A percentile compares a stretch with the other conserved stretches of the same genome.
Evolutionary conservation across 1,284 basidiomycete genomes (phyloP).

Genomic region (Irpex lacteus): DNA sequence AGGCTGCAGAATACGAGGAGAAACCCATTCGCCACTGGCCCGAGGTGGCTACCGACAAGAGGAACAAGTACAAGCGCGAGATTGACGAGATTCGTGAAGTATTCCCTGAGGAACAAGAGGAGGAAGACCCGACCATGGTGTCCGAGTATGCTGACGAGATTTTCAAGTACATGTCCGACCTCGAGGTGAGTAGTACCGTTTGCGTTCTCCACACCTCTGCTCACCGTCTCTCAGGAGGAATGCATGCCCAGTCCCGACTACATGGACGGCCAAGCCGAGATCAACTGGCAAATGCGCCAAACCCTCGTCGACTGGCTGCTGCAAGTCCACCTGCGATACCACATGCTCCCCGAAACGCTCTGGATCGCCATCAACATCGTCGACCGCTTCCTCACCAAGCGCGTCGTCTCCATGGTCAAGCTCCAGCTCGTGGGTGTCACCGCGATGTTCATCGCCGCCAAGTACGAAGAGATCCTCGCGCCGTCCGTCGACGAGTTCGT

Average conservation of each 20-base stretch:
- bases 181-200: too few species aligned
- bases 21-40: slow-evolving; percentile 64
- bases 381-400: slow-evolving; percentile 93
- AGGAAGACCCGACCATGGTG: slow-evolving; percentile 94
- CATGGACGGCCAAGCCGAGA: slow-evolving; percentile 93
- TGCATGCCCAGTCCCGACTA: slow-evolving; percentile 94
- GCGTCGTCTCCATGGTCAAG: slow-evolving; percentile 91
- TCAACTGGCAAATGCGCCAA: slow-evolving; percentile 95
- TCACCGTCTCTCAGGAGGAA: slow-evolving; percentile 50
- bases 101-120: slow-evolving; percentile 81
- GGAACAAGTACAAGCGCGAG: slow-evolving; percentile 53
- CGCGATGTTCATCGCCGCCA: slow-evolving; percentile 96
- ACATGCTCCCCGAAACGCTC: slow-evolving; percentile 96
- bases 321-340: slow-evolving; percentile 96
- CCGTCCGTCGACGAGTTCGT: slow-evolving; percentile 95
- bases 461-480: slow-evolving; percentile 98
- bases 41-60: slow-evolving; percentile 59
- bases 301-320: slow-evolving; percentile 98
- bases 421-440: slow-evolving; percentile 98
- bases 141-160: slow-evolving; percentile 98
- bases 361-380: slow-evolving; percentile 98
- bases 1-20: slow-evolving; percentile 19
- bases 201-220: too few species aligned
- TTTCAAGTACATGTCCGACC: slow-evolving; percentile 91
- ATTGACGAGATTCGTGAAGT: slow-evolving; percentile 67